Conservation (phyloP, 495 filamentous ascomycete species). For the Elasticomyces elasticus region DNA sequence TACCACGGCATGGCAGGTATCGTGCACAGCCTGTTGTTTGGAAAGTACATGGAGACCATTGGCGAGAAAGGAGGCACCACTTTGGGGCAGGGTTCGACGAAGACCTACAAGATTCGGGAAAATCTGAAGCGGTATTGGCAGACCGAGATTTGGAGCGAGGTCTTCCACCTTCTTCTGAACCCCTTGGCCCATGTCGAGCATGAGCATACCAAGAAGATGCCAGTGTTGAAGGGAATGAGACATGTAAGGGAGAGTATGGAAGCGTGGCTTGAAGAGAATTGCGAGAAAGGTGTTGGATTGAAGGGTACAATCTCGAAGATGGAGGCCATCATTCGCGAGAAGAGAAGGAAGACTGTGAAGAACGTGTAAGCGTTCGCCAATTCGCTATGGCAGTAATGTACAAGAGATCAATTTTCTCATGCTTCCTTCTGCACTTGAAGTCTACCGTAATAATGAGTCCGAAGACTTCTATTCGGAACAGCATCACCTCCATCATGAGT, state of each 20-base stretch:
- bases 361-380: neutral
- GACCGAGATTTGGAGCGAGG: constrained; percentile 71
- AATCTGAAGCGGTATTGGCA: constrained; percentile 90
- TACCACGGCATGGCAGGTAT: constrained; percentile 85
- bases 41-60: constrained; percentile 81
- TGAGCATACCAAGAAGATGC: constrained; percentile 53
- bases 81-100: constrained; percentile 41
- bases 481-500: too few species aligned
- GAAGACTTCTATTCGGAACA: too few species aligned
- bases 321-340: constrained; percentile 57
- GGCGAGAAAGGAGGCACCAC: constrained; percentile 28
- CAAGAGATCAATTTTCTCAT: neutral
- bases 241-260: constrained; percentile 71
- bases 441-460: too few species aligned
- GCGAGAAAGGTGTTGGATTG: constrained; percentile 67
- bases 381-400: neutral
- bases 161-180: constrained; percentile 83
- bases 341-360: constrained; percentile 33
- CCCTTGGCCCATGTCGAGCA: constrained; percentile 51
- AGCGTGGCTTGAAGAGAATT: constrained; percentile 65
- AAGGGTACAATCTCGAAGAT: constrained; percentile 50
- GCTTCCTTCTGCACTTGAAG: neutral
- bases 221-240: constrained; percentile 56
- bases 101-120: constrained; percentile 64
- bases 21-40: constrained; percentile 79